Evolutionary conservation across 495 filamentous ascomycete species (phyloP).

Genomic region (Penicillium canariense): DNA sequence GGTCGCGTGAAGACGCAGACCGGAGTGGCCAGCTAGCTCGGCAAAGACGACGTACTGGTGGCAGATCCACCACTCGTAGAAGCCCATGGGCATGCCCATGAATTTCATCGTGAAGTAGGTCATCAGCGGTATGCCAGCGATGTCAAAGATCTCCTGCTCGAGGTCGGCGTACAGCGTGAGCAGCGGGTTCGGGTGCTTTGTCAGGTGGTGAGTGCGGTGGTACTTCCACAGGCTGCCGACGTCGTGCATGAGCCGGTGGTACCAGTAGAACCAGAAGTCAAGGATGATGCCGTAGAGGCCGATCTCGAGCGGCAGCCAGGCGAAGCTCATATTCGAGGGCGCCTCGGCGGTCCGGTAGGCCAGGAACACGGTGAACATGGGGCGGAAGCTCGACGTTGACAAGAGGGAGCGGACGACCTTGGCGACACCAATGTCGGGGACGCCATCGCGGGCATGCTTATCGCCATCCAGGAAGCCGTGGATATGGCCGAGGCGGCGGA

Average conservation of each 20-base stretch:
- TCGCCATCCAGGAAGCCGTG: conserved; percentile 40
- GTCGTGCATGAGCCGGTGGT: conserved; percentile 39
- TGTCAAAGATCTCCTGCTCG: conserved; percentile 41
- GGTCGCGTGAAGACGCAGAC: conserved; percentile 32
- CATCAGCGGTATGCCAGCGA: conserved; percentile 34
- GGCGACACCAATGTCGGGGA: conserved; percentile 33
- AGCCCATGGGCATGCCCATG: conserved; percentile 38
- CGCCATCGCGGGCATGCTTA: conserved; percentile 37
- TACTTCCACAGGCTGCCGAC: conserved; percentile 35
- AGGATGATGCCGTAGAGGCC: conserved; percentile 38
- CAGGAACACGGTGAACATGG: conserved; percentile 33
- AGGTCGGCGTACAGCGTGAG: conserved; percentile 36
- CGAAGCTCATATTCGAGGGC: conserved; percentile 27
- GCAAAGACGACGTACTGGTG: conserved; percentile 38
- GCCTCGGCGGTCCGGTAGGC: conserved; percentile 24
- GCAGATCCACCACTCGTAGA: conserved; percentile 44
- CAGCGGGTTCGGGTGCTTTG: conserved; percentile 40
- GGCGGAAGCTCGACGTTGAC: conserved; percentile 32
- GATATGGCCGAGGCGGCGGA: conserved; percentile 29
- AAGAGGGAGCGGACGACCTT: conserved; percentile 32
- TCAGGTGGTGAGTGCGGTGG: conserved; percentile 42
- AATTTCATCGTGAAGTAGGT: conserved; percentile 33
- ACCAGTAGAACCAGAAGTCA: conserved; percentile 46
- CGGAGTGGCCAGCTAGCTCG: conserved; percentile 37
- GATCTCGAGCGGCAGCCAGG: conserved; percentile 30